phyloP scores from a whole-genome alignment of 148 eudicot genomes.

The Beta vulgaris region DNA sequence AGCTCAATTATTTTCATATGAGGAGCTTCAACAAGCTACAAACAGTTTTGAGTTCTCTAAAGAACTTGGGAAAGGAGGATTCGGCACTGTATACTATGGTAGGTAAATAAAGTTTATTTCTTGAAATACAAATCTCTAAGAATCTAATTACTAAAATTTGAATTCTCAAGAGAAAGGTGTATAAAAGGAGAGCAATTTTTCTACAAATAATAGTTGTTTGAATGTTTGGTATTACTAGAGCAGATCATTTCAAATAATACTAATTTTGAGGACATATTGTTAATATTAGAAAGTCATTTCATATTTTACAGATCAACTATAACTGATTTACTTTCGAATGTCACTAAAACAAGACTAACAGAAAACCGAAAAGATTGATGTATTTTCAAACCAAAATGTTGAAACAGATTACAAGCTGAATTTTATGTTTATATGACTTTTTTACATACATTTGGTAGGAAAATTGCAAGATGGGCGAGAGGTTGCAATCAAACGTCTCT shows the following conservation, averaged over 20 bases:
- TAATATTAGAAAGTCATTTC: too few species aligned
- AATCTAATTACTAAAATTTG: too few species aligned
- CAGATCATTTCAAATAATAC: too few species aligned
- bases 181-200: too few species aligned
- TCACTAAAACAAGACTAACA: too few species aligned
- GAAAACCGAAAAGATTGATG: background rate
- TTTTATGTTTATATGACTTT: background rate
- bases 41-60: conserved; percentile 9
- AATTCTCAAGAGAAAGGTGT: too few species aligned
- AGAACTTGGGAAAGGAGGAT: conserved; percentile 26
- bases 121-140: too few species aligned
- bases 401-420: background rate
- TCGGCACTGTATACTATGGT: conserved; percentile 24
- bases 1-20: conserved; percentile 18
- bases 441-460: background rate
- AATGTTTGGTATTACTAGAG: too few species aligned
- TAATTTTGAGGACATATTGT: too few species aligned
- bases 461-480: conserved; percentile 19
- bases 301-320: too few species aligned
- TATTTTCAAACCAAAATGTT: background rate
- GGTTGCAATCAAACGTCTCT: conserved; percentile 24
- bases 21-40: conserved; percentile 22
- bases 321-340: background rate
- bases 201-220: too few species aligned
- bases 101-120: background rate